Percentiles rank a stretch among this genome's conserved stretches.
phyloP scores from a whole-genome alignment of 2,329 filamentous ascomycete genomes.

The Fusarium sp. region DNA sequence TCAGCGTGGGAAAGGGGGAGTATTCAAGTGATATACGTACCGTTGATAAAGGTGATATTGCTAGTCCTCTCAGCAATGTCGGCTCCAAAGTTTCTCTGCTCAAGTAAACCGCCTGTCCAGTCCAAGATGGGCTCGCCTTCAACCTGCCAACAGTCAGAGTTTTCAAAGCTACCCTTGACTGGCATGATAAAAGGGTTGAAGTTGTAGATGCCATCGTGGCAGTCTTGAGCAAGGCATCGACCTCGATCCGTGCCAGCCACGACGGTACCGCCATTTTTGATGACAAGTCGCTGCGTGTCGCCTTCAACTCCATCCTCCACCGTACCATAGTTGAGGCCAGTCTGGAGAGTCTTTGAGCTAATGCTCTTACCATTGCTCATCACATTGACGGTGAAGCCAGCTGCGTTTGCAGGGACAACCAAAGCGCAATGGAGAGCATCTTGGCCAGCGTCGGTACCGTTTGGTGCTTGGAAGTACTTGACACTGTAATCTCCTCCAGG shows the following conservation, averaged over 20 bases:
- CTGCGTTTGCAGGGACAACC: background rate
- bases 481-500: background rate
- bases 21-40: too few species aligned
- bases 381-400: background rate
- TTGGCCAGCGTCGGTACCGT: background rate
- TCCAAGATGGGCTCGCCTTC: background rate
- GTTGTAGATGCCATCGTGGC: conserved; percentile 3
- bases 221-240: background rate
- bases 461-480: background rate
- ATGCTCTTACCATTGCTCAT: background rate
- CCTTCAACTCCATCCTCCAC: background rate
- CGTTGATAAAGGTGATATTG: too few species aligned
- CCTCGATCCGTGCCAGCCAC: background rate
- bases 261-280: background rate
- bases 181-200: background rate
- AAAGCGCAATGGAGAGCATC: background rate
- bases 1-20: too few species aligned
- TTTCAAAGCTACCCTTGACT: background rate
- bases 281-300: background rate
- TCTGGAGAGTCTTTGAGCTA: background rate
- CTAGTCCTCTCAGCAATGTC: too few species aligned
- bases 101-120: background rate
- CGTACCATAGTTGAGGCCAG: background rate
- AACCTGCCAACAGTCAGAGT: background rate
- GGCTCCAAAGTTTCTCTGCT: too few species aligned